A percentile compares a stretch with the other conserved stretches of the same genome.
These are phyloP conservation scores for Tolypocladium ovalisporum DNA, from an alignment of 2,329 filamentous ascomycete species.

Conservation along the genomic window DNA sequence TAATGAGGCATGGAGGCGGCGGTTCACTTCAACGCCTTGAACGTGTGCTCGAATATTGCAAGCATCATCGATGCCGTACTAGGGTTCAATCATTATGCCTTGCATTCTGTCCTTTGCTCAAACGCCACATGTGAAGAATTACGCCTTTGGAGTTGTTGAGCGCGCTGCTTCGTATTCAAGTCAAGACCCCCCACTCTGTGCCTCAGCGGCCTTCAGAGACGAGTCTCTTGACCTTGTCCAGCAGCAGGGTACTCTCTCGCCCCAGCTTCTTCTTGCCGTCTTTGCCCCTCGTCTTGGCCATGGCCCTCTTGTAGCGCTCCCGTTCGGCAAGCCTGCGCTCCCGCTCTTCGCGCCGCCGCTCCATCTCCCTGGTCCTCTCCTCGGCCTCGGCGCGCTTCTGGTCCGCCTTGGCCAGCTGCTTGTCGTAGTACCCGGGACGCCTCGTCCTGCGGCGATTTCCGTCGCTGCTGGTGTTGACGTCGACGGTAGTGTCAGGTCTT, in stretches of 20 bases:
- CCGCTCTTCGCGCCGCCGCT: constrained; percentile 48
- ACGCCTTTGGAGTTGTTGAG: not conserved
- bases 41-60: not conserved
- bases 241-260: constrained; percentile 64
- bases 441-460: constrained; percentile 23
- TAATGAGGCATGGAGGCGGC: not conserved
- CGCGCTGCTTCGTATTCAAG: no score
- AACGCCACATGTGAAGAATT: not conserved
- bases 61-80: not conserved
- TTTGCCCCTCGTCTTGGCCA: constrained; percentile 64
- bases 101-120: not conserved
- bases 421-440: constrained; percentile 51
- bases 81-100: not conserved
- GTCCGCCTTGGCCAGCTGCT: constrained; percentile 43
- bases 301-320: constrained; percentile 51
- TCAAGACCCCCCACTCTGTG: not conserved
- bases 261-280: constrained; percentile 72
- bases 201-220: constrained; percentile 32
- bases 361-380: constrained; percentile 28
- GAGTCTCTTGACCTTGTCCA: constrained; percentile 69
- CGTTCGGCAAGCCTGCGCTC: constrained; percentile 56
- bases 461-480: constrained; percentile 12
- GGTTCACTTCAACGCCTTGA: not conserved
- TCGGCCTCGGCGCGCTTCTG: constrained; percentile 30
- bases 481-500: constrained; percentile 1